Evolutionary conservation across 768 basidiomycete genomes (phyloP).

Genomic region (Porphyrellus cyaneotinctus): DNA sequence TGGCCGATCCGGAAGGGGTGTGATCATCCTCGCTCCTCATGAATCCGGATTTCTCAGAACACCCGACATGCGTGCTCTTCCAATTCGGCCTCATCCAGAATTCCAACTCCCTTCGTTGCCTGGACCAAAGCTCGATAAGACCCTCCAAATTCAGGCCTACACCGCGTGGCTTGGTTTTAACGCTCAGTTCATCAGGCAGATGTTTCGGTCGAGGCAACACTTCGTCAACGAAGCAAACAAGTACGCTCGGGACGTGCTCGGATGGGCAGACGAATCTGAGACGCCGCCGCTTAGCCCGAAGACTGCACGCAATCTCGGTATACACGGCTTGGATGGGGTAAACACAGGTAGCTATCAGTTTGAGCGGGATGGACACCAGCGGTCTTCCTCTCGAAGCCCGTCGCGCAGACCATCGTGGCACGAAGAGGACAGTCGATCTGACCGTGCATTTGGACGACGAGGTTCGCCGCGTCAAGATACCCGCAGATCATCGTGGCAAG

Average conservation of each 20-base stretch:
- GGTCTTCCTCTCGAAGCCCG: conserved; percentile 4
- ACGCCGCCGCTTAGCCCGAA: conserved; percentile 39
- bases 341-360: conserved; percentile 9
- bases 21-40: conserved; percentile 49
- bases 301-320: conserved; percentile 49
- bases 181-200: conserved; percentile 34
- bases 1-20: conserved; percentile 56
- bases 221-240: conserved; percentile 40
- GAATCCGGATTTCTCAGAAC: conserved; percentile 48
- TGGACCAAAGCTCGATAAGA: conserved; percentile 27
- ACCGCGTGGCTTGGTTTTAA: conserved; percentile 58
- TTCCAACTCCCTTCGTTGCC: conserved; percentile 27
- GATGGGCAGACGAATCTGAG: conserved; percentile 33
- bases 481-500: conserved; percentile 1
- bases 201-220: conserved; percentile 37
- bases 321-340: conserved; percentile 36
- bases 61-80: conserved; percentile 38
- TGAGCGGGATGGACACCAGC: neutral
- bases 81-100: conserved; percentile 33
- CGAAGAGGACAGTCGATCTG: neutral
- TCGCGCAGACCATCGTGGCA: conserved; percentile 12
- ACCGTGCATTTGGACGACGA: neutral
- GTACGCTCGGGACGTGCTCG: conserved; percentile 35
- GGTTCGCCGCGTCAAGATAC: conserved; percentile 3
- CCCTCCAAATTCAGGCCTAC: conserved; percentile 49